These are phyloP conservation scores for Clonostachys rosea DNA, from an alignment of 2,329 filamentous ascomycete genomes.

Conservation along the genomic window DNA sequence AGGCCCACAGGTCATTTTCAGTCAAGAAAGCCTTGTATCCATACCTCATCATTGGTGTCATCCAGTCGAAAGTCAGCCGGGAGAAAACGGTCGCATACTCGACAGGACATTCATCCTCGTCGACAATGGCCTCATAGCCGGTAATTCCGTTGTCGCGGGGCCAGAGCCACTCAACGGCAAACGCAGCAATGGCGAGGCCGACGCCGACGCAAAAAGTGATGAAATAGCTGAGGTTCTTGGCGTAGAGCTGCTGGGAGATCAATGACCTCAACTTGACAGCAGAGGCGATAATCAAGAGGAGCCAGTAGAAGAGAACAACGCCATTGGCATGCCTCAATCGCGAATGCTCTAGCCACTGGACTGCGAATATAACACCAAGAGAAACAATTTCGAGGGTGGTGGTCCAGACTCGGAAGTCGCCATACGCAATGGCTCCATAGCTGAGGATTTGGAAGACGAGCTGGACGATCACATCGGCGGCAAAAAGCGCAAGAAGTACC, in stretches of 20 bases:
- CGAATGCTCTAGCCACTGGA: slow-evolving; percentile 85
- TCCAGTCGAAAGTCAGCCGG: slow-evolving; percentile 91
- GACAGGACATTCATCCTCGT: slow-evolving; percentile 63
- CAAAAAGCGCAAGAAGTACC: slow-evolving; percentile 61
- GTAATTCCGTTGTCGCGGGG: slow-evolving; percentile 64
- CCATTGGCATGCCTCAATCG: slow-evolving; percentile 81
- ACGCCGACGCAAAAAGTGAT: slow-evolving; percentile 68
- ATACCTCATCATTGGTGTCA: slow-evolving; percentile 96
- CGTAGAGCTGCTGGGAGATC: slow-evolving; percentile 70
- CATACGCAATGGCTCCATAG: slow-evolving; percentile 65
- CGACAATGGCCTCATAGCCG: slow-evolving; percentile 50
- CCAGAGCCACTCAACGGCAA: slow-evolving; percentile 79
- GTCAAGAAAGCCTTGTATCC: slow-evolving; percentile 90
- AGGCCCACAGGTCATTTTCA: slow-evolving; percentile 92
- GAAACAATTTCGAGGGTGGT: slow-evolving; percentile 69
- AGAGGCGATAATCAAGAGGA: slow-evolving; percentile 75
- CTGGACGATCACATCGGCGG: slow-evolving; percentile 66
- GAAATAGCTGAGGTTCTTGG: slow-evolving; percentile 67
- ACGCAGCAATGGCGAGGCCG: slow-evolving; percentile 65
- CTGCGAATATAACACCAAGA: slow-evolving; percentile 66
- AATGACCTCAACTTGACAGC: slow-evolving; percentile 83
- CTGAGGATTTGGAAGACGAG: slow-evolving; percentile 70
- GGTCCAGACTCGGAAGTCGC: slow-evolving; percentile 84
- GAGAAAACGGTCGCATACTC: slow-evolving; percentile 96
- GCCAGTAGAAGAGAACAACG: slow-evolving; percentile 88